Conservation (phyloP, 441 rosid genomes). For the Populus hybrid region DNA sequence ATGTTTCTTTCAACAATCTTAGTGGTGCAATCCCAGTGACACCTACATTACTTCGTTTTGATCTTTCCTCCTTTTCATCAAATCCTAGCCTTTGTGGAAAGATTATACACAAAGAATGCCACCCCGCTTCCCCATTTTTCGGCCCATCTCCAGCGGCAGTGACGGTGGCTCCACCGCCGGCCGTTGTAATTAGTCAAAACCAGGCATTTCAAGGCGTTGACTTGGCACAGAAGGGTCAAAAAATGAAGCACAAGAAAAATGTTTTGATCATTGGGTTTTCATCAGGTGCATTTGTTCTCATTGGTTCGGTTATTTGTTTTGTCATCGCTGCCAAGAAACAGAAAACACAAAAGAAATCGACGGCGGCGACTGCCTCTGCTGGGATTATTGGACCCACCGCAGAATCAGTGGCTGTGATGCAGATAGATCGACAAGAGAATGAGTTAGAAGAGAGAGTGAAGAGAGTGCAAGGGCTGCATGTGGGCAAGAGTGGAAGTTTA, state of each 20-base stretch:
- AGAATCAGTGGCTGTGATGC: slow-evolving; percentile 47
- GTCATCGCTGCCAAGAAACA: slow-evolving; percentile 42
- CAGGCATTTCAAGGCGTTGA: slow-evolving; percentile 51
- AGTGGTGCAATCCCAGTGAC: slow-evolving; percentile 78
- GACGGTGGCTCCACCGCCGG: slow-evolving; percentile 42
- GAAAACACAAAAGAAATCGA: slow-evolving; percentile 27
- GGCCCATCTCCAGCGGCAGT: slow-evolving; percentile 32
- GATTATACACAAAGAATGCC: slow-evolving; percentile 79
- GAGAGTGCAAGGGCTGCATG: slow-evolving; percentile 52
- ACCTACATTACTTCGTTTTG: slow-evolving; percentile 51
- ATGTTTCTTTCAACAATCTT: slow-evolving; percentile 68
- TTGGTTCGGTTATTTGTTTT: slow-evolving; percentile 47
- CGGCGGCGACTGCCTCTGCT: slow-evolving; percentile 21
- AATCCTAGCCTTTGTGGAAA: slow-evolving; percentile 90
- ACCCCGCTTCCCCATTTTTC: slow-evolving; percentile 59
- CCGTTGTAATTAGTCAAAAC: slow-evolving; percentile 42
- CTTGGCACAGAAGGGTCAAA: slow-evolving; percentile 31
- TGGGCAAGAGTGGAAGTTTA: slow-evolving; percentile 51
- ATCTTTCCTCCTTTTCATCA: slow-evolving; percentile 46
- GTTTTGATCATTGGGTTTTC: slow-evolving; percentile 55
- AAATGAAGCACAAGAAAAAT: slow-evolving; percentile 35
- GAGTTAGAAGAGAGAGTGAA: slow-evolving; percentile 68
- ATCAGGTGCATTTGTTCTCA: slow-evolving; percentile 41
- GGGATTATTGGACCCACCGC: slow-evolving; percentile 37
- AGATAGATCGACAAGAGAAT: slow-evolving; percentile 53